Evolutionary conservation across 2,329 filamentous ascomycete species (phyloP).

Genomic region (Decorospora gaudefroyi): DNA sequence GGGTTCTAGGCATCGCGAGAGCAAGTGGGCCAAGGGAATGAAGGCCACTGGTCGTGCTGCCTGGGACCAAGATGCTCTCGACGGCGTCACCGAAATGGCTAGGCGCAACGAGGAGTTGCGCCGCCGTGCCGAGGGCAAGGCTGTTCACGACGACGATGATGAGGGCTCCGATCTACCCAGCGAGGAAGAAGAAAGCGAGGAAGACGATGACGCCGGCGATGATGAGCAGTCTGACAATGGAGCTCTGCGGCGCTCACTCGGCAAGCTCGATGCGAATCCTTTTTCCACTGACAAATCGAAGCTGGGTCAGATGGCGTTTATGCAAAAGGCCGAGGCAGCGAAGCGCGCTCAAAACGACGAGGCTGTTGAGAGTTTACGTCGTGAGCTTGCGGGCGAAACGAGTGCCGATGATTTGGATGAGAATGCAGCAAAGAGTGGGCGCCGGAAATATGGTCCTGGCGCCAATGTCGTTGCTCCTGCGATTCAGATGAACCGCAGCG

Average conservation of each 20-base stretch:
- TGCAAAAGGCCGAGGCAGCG: constrained; percentile 83
- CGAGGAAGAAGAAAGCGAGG: constrained; percentile 58
- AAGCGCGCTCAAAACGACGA: constrained; percentile 81
- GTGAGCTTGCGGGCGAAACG: constrained; percentile 68
- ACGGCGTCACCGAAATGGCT: constrained; percentile 79
- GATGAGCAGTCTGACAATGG: constrained; percentile 62
- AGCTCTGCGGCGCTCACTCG: constrained; percentile 40
- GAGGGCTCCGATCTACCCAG: constrained; percentile 54
- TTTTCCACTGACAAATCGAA: constrained; percentile 64
- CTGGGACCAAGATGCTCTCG: constrained; percentile 86
- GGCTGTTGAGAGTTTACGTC: constrained; percentile 62
- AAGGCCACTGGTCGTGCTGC: constrained; percentile 77
- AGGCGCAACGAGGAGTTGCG: constrained; percentile 80
- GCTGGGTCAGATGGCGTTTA: constrained; percentile 87
- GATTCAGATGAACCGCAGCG: constrained; percentile 50
- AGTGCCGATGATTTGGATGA: constrained; percentile 57
- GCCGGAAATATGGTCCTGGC: constrained; percentile 68
- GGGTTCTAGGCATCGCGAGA: constrained; percentile 81
- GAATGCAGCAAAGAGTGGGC: constrained; percentile 66
- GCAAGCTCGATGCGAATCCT: constrained; percentile 53
- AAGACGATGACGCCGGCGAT: too few species aligned
- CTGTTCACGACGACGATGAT: constrained; percentile 55
- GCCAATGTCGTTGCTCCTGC: constrained; percentile 40
- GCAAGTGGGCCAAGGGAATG: constrained; percentile 88
- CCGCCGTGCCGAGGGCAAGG: constrained; percentile 75